Base-by-base conservation (phyloP, 371 early-diverging fungal genomes). In the Conidiobolus incongruus region DNA sequence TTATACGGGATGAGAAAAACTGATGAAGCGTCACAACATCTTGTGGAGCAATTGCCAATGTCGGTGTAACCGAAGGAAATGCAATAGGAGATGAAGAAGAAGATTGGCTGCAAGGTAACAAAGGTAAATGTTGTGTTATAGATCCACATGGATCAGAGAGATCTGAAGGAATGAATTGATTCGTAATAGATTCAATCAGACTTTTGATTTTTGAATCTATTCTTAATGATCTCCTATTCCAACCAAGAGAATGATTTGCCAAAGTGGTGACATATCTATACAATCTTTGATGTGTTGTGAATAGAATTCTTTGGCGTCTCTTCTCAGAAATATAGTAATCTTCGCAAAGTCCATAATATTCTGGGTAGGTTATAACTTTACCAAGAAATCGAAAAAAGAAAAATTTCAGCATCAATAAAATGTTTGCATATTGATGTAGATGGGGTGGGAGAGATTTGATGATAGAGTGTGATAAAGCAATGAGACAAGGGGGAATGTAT, bases 321-420 rank as follows among this genome's bases (percentile, higher is more conserved):
- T 38, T 44, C 32, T 61, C 61, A 1, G 58, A 51, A 5, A 61
- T 45, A 35, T 50, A 61, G 10, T 40, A 45, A 19, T 61, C 61
- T n/a, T 61, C 56, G 24, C 55, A 44, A 51, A 61, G 50, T 4
- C 61, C 61, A 43, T 58, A 58, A 11, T 56, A 54, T 59, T 61
- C 62, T 7, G 62, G 62, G 28, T 58, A 58, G 19, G 55, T 53
- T 8, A 61, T 56, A n/a, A 53, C 54, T 46, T 55, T 52, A 47
- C 56, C 59, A 48, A 61, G 51, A 45, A 61, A 61, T 8, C 56
- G 53, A 32, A 54, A 58, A 43, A 59, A 61, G 47, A 61, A 58
- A 38, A 58, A 61, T 35, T 61, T 58, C 36, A 61, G 48, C 35
- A 58, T 47, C 23, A 61, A 51, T 30, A 57, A 47, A 30, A 58